These are phyloP conservation scores for Schizopora paradoxa DNA, from an alignment of 1,284 basidiomycete species.

Conservation along the genomic window DNA sequence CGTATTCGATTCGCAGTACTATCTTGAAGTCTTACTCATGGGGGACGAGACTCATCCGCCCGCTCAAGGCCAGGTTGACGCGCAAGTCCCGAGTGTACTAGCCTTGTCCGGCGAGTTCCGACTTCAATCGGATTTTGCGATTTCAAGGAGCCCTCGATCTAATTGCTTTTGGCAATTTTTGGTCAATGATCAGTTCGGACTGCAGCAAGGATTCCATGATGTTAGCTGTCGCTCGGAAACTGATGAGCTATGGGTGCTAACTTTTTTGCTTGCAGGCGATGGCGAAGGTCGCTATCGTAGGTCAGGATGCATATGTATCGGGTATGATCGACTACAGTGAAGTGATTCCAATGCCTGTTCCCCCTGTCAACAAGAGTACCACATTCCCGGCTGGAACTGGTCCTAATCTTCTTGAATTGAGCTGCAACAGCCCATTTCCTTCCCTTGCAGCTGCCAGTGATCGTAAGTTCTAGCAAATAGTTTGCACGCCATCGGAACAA, in stretches of 20 bases:
- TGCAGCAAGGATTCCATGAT: conserved; percentile 31
- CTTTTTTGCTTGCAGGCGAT: no score
- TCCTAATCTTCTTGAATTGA: conserved; percentile 10
- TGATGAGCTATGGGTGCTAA: no score
- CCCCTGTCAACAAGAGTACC: conserved; percentile 2
- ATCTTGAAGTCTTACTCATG: conserved; percentile 33
- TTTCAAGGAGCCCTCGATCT: conserved; percentile 28
- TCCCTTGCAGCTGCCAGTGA: conserved; percentile 7
- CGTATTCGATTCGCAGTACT: conserved; percentile 36
- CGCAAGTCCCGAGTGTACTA: neutral
- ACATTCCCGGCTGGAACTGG: conserved; percentile 17
- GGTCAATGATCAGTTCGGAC: conserved; percentile 30
- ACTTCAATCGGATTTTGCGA: conserved; percentile 35
- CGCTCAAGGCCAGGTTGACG: neutral
- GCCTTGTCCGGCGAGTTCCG: conserved; percentile 32
- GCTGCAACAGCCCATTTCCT: conserved; percentile 15
- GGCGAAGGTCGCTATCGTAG: conserved; percentile 18
- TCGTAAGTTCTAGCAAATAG: conserved; percentile 1
- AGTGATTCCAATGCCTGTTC: conserved; percentile 14
- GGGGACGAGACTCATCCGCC: conserved; percentile 20
- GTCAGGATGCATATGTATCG: conserved; percentile 7
- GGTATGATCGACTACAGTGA: conserved; percentile 21
- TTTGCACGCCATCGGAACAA: neutral
- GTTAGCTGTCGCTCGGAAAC: no score
- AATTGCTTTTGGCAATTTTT: conserved; percentile 37